phyloP scores from a whole-genome alignment of 805 yeast species.

The Ogataea salicorniae region DNA sequence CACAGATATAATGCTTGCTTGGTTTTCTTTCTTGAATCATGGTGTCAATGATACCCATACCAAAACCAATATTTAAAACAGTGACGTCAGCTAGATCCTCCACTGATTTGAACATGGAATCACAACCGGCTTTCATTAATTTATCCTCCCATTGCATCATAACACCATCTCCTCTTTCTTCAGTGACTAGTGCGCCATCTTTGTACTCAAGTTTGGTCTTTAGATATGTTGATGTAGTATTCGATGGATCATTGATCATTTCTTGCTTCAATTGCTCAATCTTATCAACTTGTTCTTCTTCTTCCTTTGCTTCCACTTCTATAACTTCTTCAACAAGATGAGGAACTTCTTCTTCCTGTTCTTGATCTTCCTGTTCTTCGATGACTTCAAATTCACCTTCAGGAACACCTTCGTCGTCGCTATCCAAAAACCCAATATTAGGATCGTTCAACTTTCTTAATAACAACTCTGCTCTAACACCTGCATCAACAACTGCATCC shows the following conservation, averaged over 20 bases:
- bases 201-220: slow-evolving; percentile 61
- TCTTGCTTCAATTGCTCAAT: slow-evolving; percentile 10
- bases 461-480: slow-evolving; percentile 82
- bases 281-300: background rate
- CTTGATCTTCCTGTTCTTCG: slow-evolving; percentile 17
- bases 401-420: slow-evolving; percentile 29
- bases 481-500: slow-evolving; percentile 66
- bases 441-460: slow-evolving; percentile 64
- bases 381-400: slow-evolving; percentile 11
- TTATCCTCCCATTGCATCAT: slow-evolving; percentile 97
- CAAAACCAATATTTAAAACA: slow-evolving; percentile 86
- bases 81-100: slow-evolving; percentile 34
- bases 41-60: slow-evolving; percentile 92
- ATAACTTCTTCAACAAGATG: slow-evolving; percentile 12
- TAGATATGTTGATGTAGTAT: slow-evolving; percentile 59
- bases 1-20: slow-evolving; percentile 77
- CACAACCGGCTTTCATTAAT: slow-evolving; percentile 77
- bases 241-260: slow-evolving; percentile 49
- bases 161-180: slow-evolving; percentile 76
- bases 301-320: slow-evolving; percentile 10
- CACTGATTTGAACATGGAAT: slow-evolving; percentile 53
- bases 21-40: slow-evolving; percentile 60
- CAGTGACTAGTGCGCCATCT: slow-evolving; percentile 66
- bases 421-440: slow-evolving; percentile 53
- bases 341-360: slow-evolving; percentile 11